Base-by-base conservation (phyloP, 345 rosid genomes). In the Zanthoxylum bungeanum region DNA sequence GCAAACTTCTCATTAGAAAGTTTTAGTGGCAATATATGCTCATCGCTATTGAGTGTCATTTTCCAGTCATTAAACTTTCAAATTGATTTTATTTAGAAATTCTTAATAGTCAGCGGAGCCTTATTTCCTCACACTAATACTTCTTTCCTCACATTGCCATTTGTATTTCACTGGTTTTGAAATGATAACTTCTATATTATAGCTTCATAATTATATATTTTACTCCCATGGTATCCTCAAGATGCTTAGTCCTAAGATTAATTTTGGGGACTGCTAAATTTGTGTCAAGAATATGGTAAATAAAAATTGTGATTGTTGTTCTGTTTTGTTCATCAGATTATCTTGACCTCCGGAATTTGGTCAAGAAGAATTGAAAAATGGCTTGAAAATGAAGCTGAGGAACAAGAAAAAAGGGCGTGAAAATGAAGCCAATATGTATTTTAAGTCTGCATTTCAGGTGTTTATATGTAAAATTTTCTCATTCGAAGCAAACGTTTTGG, bases 241-340 rank as follows among this genome's bases (percentile, higher is more conserved):
- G 49, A 44, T 69, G 19, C 27, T 47, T 36, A n/a, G n/a, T 19
- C 60, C 53, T 25, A 16, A 56, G 12, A 24, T 44, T 50, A 27
- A 37, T 58, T 56, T 57, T 28, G 50, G 10, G 73, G 37, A 40
- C 25, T 57, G 17, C 42, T 19, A 10, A 11, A 6, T 28, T 7
- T 68, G 34, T 24, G 49, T 16, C 40, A 9, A 9, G 4, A 68
- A 30, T 60, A 17, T 21, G 22, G 5, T 30, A 28, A 58, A 34
- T 64, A 55, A 65, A 37, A 8, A 31, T 56, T 59, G 49, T 62
- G 34, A 66, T 44, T 1, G 31, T 37, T 66, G 17, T 40, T 66
- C 49, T 14, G 19, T 34, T 37, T 39, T 24, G 64, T 40, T 68
- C 30, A 22, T 69, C 80, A 78, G 80, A 57, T 73, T 10, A 22